phyloP scores from a whole-genome alignment of 345 rosid genomes.

The Moringa oleifera region DNA sequence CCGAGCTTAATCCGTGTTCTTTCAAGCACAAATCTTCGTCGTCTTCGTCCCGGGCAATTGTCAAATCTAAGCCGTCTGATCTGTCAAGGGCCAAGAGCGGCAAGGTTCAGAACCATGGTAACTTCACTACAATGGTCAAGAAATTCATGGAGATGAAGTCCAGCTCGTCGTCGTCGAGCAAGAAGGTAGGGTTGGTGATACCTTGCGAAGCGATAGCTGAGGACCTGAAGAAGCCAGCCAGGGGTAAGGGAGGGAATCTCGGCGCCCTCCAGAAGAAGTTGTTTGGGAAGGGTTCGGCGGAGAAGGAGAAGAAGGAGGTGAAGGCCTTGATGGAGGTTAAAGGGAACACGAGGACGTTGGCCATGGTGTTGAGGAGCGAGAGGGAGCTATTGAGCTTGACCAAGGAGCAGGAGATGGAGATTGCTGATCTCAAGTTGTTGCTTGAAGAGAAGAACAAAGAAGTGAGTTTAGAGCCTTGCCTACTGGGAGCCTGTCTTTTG shows the following conservation, averaged over 20 bases:
- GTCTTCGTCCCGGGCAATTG: constrained; percentile 43
- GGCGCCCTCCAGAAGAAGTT: constrained; percentile 72
- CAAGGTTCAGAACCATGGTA: constrained; percentile 25
- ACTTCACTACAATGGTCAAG: constrained; percentile 60
- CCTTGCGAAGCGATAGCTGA: constrained; percentile 58
- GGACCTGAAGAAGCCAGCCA: constrained; percentile 60
- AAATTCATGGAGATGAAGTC: constrained; percentile 63
- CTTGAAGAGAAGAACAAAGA: constrained; percentile 66
- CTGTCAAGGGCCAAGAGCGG: constrained; percentile 18
- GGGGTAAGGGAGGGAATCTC: constrained; percentile 33
- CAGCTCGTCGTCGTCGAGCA: constrained; percentile 9
- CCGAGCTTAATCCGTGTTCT: constrained; percentile 29
- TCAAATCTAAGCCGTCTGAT: constrained; percentile 48
- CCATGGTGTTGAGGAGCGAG: constrained; percentile 87
- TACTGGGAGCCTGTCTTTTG: no score
- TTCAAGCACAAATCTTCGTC: constrained; percentile 8
- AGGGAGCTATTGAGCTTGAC: constrained; percentile 74
- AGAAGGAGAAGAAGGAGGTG: constrained; percentile 39
- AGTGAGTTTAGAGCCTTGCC: constrained; percentile 31
- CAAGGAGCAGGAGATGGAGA: constrained; percentile 63
- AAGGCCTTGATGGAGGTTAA: constrained; percentile 75
- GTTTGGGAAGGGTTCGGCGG: constrained; percentile 44
- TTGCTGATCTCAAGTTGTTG: constrained; percentile 45
- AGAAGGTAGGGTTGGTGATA: constrained; percentile 36
- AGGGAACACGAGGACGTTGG: constrained; percentile 71